Evolutionary conservation across 2,329 filamentous ascomycete species (phyloP).

Genomic region (Apiospora phragmitis): DNA sequence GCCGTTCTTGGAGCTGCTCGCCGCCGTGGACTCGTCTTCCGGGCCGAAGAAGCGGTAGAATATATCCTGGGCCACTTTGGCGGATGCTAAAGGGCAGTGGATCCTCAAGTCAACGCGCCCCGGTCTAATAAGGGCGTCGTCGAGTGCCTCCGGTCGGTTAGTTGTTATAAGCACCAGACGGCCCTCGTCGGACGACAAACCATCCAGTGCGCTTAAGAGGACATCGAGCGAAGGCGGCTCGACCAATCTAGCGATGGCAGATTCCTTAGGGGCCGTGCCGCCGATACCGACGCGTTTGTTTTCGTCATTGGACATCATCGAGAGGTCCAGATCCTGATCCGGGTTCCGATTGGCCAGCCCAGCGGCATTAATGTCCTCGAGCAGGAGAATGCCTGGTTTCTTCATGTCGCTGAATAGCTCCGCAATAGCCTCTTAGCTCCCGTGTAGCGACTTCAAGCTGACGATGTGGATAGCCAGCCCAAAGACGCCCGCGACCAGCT

Average conservation of each 20-base stretch:
- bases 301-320: background rate
- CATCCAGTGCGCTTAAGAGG: conserved; percentile 80
- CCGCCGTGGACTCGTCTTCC: background rate
- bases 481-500: conserved; percentile 37
- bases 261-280: conserved; percentile 73
- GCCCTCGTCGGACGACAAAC: conserved; percentile 89
- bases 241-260: background rate
- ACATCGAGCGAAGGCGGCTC: conserved; percentile 68
- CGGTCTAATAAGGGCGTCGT: conserved; percentile 84
- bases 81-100: background rate
- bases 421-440: conserved; percentile 74
- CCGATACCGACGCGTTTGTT: conserved; percentile 38
- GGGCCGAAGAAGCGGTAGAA: background rate
- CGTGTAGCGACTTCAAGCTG: conserved; percentile 31
- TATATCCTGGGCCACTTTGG: background rate
- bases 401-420: conserved; percentile 83
- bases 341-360: conserved; percentile 34
- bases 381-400: conserved; percentile 71
- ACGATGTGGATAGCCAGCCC: conserved; percentile 38
- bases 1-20: background rate
- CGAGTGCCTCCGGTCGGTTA: conserved; percentile 84
- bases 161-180: conserved; percentile 88
- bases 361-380: conserved; percentile 88
- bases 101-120: conserved; percentile 69
- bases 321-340: conserved; percentile 61